Percentiles rank a stretch among this genome's conserved stretches.
These are phyloP conservation scores for Macrotyloma uniflorum DNA, from an alignment of 306 rosid species.

Conservation along the genomic window DNA sequence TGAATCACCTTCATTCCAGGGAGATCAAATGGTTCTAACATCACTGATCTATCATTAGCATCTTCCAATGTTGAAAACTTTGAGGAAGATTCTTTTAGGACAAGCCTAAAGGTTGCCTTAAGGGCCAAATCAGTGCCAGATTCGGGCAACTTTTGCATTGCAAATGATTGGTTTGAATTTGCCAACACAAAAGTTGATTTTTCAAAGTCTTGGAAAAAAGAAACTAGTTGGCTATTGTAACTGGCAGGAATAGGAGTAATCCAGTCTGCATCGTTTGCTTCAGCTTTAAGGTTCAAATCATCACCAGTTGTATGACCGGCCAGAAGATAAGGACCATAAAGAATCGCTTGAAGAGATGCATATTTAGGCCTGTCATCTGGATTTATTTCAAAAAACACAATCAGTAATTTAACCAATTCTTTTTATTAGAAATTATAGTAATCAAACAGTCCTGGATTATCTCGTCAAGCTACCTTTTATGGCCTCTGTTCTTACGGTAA, in stretches of 20 bases:
- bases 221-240: slow-evolving; percentile 55
- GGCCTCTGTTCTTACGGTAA: slow-evolving; percentile 70
- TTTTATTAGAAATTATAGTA: neutral
- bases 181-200: slow-evolving; percentile 52
- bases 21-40: slow-evolving; percentile 69
- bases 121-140: slow-evolving; percentile 55
- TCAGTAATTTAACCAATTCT: slow-evolving; percentile 7
- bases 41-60: slow-evolving; percentile 47
- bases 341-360: slow-evolving; percentile 72
- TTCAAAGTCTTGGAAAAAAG: slow-evolving; percentile 52
- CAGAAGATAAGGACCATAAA: slow-evolving; percentile 80
- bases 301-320: slow-evolving; percentile 57
- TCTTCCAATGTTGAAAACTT: slow-evolving; percentile 15
- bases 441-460: neutral
- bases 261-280: slow-evolving; percentile 48
- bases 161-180: slow-evolving; percentile 57
- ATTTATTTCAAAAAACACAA: slow-evolving; percentile 34
- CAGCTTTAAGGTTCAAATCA: slow-evolving; percentile 60
- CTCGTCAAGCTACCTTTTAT: slow-evolving; percentile 60
- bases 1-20: slow-evolving; percentile 74
- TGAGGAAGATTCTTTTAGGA: slow-evolving; percentile 42
- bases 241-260: slow-evolving; percentile 68
- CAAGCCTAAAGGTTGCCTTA: slow-evolving; percentile 75
- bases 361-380: slow-evolving; percentile 79
- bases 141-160: slow-evolving; percentile 54